Conservation (phyloP, 352 stramenopile genomes). For the Peronospora tabacina region DNA sequence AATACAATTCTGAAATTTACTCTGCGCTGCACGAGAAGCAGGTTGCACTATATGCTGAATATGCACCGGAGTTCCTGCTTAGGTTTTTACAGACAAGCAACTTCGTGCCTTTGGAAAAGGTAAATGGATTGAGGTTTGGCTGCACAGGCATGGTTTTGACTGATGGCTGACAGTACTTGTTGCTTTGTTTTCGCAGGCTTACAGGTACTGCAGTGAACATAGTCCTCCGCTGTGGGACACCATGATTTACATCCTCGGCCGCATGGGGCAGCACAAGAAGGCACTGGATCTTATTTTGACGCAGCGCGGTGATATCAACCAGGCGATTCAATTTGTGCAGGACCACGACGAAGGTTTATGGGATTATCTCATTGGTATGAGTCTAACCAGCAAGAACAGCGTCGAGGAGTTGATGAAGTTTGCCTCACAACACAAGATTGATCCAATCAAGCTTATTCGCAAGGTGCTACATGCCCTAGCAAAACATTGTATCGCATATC, state of each 20-base stretch:
- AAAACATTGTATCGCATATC: not conserved
- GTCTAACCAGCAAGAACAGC: constrained; percentile 65
- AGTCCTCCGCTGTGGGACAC: constrained; percentile 68
- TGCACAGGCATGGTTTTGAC: not conserved
- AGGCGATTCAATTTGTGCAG: constrained; percentile 79
- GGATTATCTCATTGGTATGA: constrained; percentile 81
- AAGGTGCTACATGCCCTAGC: constrained; percentile 35
- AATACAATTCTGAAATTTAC: constrained; percentile 79
- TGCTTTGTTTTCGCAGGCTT: constrained; percentile 36
- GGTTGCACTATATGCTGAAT: constrained; percentile 69
- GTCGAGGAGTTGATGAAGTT: constrained; percentile 67
- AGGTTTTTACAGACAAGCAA: constrained; percentile 77
- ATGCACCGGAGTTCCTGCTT: constrained; percentile 49
- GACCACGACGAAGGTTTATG: constrained; percentile 67
- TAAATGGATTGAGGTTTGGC: constrained; percentile 5
- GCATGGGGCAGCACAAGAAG: constrained; percentile 83
- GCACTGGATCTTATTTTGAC: constrained; percentile 78
- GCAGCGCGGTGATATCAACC: constrained; percentile 70
- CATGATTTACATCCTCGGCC: constrained; percentile 84
- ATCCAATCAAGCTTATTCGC: constrained; percentile 76
- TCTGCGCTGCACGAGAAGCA: constrained; percentile 63
- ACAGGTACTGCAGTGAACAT: constrained; percentile 69
- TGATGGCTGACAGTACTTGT: constrained; percentile 1
- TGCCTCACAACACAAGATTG: constrained; percentile 74
- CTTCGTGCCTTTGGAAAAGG: constrained; percentile 79